Evolutionary conservation across 2,329 filamentous ascomycete species (phyloP), one percentile per base, ranked within the genome.

Genomic region (Alternaria infectoria): DNA sequence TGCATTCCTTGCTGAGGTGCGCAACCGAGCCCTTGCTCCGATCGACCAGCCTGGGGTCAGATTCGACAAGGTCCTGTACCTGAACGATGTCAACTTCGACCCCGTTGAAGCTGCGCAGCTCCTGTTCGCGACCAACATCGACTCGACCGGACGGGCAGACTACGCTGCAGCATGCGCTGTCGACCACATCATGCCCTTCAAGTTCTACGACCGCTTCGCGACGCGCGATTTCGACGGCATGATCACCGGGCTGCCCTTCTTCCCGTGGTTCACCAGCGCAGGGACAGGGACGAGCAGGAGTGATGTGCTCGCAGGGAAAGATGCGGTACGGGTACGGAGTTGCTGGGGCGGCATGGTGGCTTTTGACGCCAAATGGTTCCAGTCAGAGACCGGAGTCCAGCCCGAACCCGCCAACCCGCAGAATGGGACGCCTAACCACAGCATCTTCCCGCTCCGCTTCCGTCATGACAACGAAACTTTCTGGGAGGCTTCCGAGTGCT

Each of bases 271-370:
- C 77, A 84, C 87, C 5, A 79, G 75, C 49, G 81, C 80, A 1
- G 86, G 86, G 1, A 76, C 84, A 13, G 87, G 82, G 0, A 74
- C 70, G n/a, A 83, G 80, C 80, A 84, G 90, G 47, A 81, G 83
- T 5, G 90, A 91, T 74, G 88, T 93, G 17, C 77, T 91, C 2
- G 81, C 81, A 0, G 86, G 88, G 59, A 84, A 77, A 40, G 88
- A 90, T 68, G 87, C 90, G 0, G 90, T 93, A 2, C 86, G 88
- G 9, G 91, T 93, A 1, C 87, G 86, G 70, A 89, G 89, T 67
- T 93, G 91, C 79, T 93, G 91, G 91, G 90, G 90, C 56, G 91
- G 91, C 21, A 93, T 93, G 87, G 89, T 88, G 3, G 87, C 87
- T 3, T 89, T 89, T 78, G 85, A 90, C 72, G 88, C 87, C 2